Evolutionary conservation across 345 rosid species (phyloP).

Genomic region (Microcos paniculata): DNA sequence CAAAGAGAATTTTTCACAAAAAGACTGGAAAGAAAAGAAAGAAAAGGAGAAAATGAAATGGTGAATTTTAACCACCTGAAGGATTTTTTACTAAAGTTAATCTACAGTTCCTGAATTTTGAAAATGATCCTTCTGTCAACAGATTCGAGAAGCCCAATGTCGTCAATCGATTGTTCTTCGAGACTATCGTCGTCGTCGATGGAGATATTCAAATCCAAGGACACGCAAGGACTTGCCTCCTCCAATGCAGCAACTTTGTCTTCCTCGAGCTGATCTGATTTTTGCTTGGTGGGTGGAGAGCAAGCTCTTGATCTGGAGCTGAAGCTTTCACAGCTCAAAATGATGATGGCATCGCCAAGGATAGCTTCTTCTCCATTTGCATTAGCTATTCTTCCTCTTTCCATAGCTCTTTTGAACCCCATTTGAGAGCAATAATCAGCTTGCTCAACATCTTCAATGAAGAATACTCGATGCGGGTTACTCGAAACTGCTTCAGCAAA

Average conservation of each 20-base stretch:
- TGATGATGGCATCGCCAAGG: slow-evolving; percentile 63
- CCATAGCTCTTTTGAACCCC: slow-evolving; percentile 72
- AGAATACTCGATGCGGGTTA: slow-evolving; percentile 74
- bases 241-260: slow-evolving; percentile 20
- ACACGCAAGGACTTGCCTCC: slow-evolving; percentile 37
- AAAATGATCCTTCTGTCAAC: slow-evolving; percentile 64
- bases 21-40: not conserved
- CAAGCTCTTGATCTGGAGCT: slow-evolving; percentile 72
- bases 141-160: slow-evolving; percentile 68
- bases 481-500: slow-evolving; percentile 57
- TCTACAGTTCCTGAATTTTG: slow-evolving; percentile 36
- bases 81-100: not conserved
- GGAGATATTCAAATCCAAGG: slow-evolving; percentile 76
- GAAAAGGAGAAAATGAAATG: not conserved
- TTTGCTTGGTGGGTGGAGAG: slow-evolving; percentile 49
- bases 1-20: slow-evolving; percentile 3
- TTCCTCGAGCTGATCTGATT: slow-evolving; percentile 36
- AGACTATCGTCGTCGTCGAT: slow-evolving; percentile 40
- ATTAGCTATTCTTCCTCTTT: slow-evolving; percentile 54
- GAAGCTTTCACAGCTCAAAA: slow-evolving; percentile 75
- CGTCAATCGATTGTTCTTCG: slow-evolving; percentile 47
- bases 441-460: slow-evolving; percentile 75
- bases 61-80: not conserved
- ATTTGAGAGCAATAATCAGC: slow-evolving; percentile 61
- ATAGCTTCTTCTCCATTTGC: slow-evolving; percentile 47